Evolutionary conservation across 345 rosid genomes (phyloP).

Genomic region (Odontarrhena argentea): DNA sequence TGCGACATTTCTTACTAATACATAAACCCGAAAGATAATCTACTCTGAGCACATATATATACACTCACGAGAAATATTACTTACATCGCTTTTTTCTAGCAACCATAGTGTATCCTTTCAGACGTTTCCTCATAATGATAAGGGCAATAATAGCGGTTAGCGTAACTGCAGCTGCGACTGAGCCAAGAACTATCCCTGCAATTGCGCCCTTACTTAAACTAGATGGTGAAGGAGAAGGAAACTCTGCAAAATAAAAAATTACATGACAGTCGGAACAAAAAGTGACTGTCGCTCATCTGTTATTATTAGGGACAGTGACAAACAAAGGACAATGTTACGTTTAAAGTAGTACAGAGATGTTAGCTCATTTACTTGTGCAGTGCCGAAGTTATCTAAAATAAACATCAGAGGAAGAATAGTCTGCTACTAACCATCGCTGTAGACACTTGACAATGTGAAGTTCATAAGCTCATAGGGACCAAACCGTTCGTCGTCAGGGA

Average conservation of each 20-base stretch:
- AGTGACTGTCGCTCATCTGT: neutral
- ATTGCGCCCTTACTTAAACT: constrained; percentile 63
- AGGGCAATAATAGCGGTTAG: constrained; percentile 70
- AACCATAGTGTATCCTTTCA: constrained; percentile 48
- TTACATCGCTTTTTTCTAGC: constrained; percentile 63
- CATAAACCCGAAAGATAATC: constrained; percentile 3
- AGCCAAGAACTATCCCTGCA: constrained; percentile 68
- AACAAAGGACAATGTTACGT: constrained; percentile 7
- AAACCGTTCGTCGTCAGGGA: constrained; percentile 64
- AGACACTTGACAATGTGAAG: constrained; percentile 62
- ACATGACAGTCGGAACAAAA: neutral
- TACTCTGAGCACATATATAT: constrained; percentile 3
- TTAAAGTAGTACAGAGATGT: neutral
- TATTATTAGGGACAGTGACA: neutral
- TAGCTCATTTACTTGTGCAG: constrained; percentile 1
- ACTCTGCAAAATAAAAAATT: constrained; percentile 42
- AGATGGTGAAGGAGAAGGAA: constrained; percentile 37
- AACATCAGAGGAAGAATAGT: constrained; percentile 25
- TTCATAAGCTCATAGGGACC: constrained; percentile 92
- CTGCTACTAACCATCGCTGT: constrained; percentile 62
- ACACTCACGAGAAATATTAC: constrained; percentile 33
- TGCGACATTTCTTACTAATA: constrained; percentile 7
- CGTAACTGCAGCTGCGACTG: constrained; percentile 67
- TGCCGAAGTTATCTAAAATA: constrained; percentile 11
- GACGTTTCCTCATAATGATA: constrained; percentile 54